A percentile compares a stretch with the other conserved stretches of the same genome.
These are phyloP conservation scores for Cyclostephanos invisitatus DNA, from an alignment of 108 stramenopile species.

Conservation along the genomic window DNA sequence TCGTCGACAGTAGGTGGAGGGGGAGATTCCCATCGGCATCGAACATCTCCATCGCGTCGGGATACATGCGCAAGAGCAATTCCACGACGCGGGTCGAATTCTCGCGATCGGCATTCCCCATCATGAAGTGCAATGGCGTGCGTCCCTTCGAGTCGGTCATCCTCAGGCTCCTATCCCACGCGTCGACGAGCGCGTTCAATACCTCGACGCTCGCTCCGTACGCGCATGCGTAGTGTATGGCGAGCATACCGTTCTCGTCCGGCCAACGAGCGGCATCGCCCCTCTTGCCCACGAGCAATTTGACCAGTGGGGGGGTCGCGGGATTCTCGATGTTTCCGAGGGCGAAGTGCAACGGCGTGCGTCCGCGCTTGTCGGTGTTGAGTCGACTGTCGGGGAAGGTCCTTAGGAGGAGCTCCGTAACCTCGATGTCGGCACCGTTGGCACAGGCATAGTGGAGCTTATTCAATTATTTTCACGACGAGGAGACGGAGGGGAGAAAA, in stretches of 20 bases:
- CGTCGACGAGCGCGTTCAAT: conserved; percentile 58
- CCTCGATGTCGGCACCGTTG: conserved; percentile 68
- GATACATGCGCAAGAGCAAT: conserved; percentile 48
- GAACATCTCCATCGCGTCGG: conserved; percentile 50
- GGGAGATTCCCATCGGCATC: conserved; percentile 68
- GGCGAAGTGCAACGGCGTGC: conserved; percentile 77
- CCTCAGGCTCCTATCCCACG: conserved; percentile 58
- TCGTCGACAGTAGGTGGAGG: conserved; percentile 55
- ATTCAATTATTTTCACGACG: background rate
- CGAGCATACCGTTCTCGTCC: conserved; percentile 74
- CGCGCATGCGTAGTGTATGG: conserved; percentile 83
- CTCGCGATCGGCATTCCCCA: conserved; percentile 74
- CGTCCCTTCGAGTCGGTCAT: conserved; percentile 69
- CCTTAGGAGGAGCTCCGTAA: conserved; percentile 52
- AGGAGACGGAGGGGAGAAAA: background rate
- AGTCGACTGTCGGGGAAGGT: conserved; percentile 67
- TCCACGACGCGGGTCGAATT: conserved; percentile 63
- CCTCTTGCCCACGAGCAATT: conserved; percentile 19
- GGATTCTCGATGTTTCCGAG: conserved; percentile 40
- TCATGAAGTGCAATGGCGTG: conserved; percentile 80
- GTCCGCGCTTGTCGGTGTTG: conserved; percentile 60
- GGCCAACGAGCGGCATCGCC: conserved; percentile 47
- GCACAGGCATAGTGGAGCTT: conserved; percentile 76
- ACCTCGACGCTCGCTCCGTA: conserved; percentile 70
- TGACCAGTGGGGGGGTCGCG: conserved; percentile 21